These are phyloP conservation scores for Botryotinia globosa DNA, from an alignment of 2,329 filamentous ascomycete genomes.

Conservation along the genomic window DNA sequence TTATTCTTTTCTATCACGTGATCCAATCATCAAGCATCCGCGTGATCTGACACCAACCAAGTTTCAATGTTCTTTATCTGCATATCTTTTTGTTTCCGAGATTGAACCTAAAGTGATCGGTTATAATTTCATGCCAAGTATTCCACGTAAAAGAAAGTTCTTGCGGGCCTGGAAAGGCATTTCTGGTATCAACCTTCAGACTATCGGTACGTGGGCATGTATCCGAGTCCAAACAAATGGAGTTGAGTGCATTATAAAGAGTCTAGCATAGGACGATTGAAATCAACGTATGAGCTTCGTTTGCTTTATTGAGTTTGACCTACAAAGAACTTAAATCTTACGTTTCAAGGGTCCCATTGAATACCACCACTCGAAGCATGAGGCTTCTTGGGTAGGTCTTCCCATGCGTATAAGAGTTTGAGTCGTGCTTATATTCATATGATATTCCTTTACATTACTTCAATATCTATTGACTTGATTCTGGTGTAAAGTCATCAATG, in stretches of 20 bases:
- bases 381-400: neutral
- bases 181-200: neutral
- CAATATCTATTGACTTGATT: neutral
- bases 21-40: neutral
- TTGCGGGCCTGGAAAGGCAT: neutral
- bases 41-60: neutral
- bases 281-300: neutral
- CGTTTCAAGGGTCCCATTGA: neutral
- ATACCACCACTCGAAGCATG: neutral
- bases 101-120: neutral
- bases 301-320: neutral
- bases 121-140: constrained; percentile 6
- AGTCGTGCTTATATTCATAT: neutral
- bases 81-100: neutral
- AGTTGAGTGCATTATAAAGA: neutral
- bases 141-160: constrained; percentile 6
- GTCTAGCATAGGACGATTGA: neutral
- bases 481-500: neutral
- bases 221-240: neutral
- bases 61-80: constrained; percentile 1
- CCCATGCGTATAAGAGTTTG: neutral
- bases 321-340: neutral
- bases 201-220: neutral
- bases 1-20: neutral
- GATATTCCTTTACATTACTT: neutral